Evolutionary conservation across 2,329 filamentous ascomycete genomes (phyloP), one percentile per base, ranked within the genome.

Genomic region (Exophiala bonariae): DNA sequence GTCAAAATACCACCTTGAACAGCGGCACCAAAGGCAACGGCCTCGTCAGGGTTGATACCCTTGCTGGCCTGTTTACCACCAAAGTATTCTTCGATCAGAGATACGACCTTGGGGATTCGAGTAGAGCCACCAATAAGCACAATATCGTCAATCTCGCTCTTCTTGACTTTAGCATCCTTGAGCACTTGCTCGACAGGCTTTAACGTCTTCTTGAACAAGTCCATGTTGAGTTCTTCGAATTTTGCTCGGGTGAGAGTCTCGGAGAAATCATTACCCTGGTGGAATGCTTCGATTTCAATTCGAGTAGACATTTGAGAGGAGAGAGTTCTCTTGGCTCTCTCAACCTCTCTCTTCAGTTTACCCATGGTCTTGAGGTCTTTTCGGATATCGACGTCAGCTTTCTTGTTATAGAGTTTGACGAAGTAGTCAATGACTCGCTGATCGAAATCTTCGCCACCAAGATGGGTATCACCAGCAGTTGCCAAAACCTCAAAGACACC

Each of bases 41-140:
- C 93, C 80, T 97, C 93, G 67, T 99, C 93, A 62, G 93, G 93
- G 83, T 97, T 97, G 72, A 99, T 96, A 75, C 90, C 89, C 89
- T 97, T 97, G 82, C 87, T 91, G 63, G 91, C 90, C 81, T 93
- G 91, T 88, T 97, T 97, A 72, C 91, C 86, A 63, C 68, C 78
- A 71, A 97, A 97, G 82, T 82, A 97, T 75, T 97, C 91, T 80
- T 97, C 90, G 59, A 97, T 87, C 68, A 97, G 85, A 62, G 82
- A 71, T 77, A 95, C 87, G 59, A 97, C 91, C 87, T 96, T 97
- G 71, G 93, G 92, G 62, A 99, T 97, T 88, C 93, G 92, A 59
- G 93, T 97, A 53, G 93, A 97, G 74, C 93, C 93, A 84, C 93
- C 93, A 56, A 97, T 92, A 41, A 97, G 84, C 58, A 99, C 93